Base-by-base conservation (phyloP, 208 protist genomes). In the Leishmania martiniquensis region DNA sequence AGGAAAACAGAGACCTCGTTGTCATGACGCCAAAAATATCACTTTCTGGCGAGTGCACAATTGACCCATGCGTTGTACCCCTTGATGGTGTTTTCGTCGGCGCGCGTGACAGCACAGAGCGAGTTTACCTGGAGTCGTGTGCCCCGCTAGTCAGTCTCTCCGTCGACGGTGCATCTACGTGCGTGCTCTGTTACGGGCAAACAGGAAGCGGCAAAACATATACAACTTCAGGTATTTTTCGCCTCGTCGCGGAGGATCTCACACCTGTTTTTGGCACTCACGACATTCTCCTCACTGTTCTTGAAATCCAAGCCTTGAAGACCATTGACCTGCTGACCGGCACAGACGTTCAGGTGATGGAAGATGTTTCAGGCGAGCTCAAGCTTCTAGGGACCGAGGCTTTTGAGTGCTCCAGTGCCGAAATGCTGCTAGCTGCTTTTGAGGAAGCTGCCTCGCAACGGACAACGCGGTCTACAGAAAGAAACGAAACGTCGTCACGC, bases 181-280 rank as follows among this genome's bases (percentile, higher is more conserved):
- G 92, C 79, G 85, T 97, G 76, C 77, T 97, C 17, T 97, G 91
- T 85, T 98, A 98, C 78, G 95, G 95, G 0, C 95, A 98, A 81
- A 98, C 95, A 15, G 94, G 94, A 20, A 97, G 93, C 80, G 95
- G 95, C 15, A 98, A 98, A 83, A 98, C 95, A 4, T 95, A 91
- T 84, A 97, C 94, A 22, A 97, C 91, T 9, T 79, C 86, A 5
- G 93, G 93, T 63, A 87, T 96, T 62, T 88, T 98, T 63, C 77
- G 85, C 51, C 89, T 81, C 54, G 86, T 96, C 22, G 75, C 83
- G 12, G 79, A 87, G 37, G 88, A 96, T 72, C 59, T 97, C 37
- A 74, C 80, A 12, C 83, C 87, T 17, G 87, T 91, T 68, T 92
- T 95, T 57, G 81, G 75, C 44, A 91, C 91, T 20, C 76, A 95